Base-by-base conservation (phyloP, 2,329 filamentous ascomycete genomes). In the Exophiala bonariae region DNA sequence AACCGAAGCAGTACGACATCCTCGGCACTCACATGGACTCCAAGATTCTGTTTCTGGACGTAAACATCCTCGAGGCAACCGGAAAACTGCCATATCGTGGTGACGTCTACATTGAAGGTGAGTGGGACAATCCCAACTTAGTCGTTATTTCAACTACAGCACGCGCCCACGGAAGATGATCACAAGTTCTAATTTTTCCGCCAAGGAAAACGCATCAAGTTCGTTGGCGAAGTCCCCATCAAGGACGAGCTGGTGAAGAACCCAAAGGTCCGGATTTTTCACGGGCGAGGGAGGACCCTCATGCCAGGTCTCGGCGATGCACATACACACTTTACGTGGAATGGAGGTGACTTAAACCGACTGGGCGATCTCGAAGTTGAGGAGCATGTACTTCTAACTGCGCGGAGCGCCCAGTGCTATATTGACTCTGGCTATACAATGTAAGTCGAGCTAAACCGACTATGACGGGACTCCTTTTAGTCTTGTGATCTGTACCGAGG, bases 401-500 rank as follows among this genome's bases (percentile, higher is more conserved):
- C 70, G 3, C 61, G 64, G 22, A 65, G 61, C 23, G 75, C 75
- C 0, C 63, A 69, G 54, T 69, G 63, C 35, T 77, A 70, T 49
- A 58, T 76, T 6, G 74, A 78, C 54, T 74, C 67, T 3, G 75
- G 74, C 1, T 77, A 76, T 56, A 77, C 74, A 0, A 76, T 76
- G 72, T 64, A 54, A 26, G 57, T 36, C 10, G 23, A 38, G 14
- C 11, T 26, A 26, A 26, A 11, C 23, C 11, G 6, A 26, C 23
- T 6, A 11, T 11, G 23, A 11, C 6, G 23, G n/a, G n/a, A n/a
- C n/a, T n/a, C n/a, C n/a, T n/a, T n/a, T n/a, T n/a, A n/a, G n/a
- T n/a, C n/a, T n/a, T n/a, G n/a, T n/a, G n/a, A n/a, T n/a, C n/a
- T n/a, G n/a, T n/a, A n/a, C n/a, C n/a, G n/a, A n/a, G n/a, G n/a